Evolutionary conservation across 1,284 basidiomycete genomes (phyloP).

Genomic region (Sphagnurus paluster): DNA sequence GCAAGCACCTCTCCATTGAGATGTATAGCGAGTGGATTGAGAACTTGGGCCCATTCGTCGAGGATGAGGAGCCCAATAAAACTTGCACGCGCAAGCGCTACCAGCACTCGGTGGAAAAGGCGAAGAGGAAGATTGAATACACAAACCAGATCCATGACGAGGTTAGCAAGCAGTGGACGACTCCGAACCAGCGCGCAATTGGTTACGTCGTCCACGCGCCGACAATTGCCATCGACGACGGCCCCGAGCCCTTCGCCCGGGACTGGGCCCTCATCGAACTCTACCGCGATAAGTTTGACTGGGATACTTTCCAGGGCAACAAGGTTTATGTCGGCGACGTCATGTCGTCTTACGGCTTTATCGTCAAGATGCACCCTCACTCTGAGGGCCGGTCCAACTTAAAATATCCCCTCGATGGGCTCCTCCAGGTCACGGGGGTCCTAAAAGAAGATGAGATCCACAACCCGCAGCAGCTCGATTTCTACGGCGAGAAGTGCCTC

Average conservation of each 20-base stretch:
- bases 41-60: too few species aligned
- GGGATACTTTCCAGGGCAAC: constrained; percentile 29
- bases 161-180: constrained; percentile 25
- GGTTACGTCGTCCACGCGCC: constrained; percentile 35
- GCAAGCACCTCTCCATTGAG: constrained; percentile 24
- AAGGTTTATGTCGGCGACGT: constrained; percentile 27
- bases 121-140: constrained; percentile 13
- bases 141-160: constrained; percentile 25
- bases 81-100: neutral
- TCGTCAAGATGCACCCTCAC: neutral
- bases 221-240: constrained; percentile 26
- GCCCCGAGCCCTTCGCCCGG: constrained; percentile 17
- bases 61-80: neutral
- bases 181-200: constrained; percentile 27
- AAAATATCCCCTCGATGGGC: constrained; percentile 26
- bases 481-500: constrained; percentile 24
- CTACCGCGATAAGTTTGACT: constrained; percentile 24
- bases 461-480: constrained; percentile 29
- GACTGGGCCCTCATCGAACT: constrained; percentile 33
- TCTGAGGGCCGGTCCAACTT: constrained; percentile 14
- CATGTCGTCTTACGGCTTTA: neutral
- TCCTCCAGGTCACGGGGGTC: constrained; percentile 26
- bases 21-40: constrained; percentile 17
- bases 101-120: constrained; percentile 20
- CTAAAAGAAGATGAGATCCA: constrained; percentile 26